A percentile compares a stretch with the other conserved stretches of the same genome.
phyloP scores from a whole-genome alignment of 495 filamentous ascomycete species.

The Aspergillus nanangensis region DNA sequence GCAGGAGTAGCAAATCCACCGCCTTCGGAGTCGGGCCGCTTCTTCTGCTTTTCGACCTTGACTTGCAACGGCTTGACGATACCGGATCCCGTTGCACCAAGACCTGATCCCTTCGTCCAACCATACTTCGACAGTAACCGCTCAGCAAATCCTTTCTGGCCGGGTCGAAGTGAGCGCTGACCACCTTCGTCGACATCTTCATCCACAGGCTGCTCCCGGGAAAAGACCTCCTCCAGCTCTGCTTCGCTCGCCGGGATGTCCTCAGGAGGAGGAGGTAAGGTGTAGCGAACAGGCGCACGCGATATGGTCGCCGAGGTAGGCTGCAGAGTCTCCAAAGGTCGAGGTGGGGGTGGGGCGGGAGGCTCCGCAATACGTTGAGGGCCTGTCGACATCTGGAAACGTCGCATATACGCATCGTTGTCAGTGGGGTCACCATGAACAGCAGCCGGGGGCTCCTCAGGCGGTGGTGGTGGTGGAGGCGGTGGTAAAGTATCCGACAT shows the following conservation, averaged over 20 bases:
- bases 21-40: constrained; percentile 71
- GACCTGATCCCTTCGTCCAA: constrained; percentile 81
- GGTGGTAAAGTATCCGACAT: constrained; percentile 13
- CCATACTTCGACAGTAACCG: constrained; percentile 89
- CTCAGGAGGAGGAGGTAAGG: constrained; percentile 54
- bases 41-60: constrained; percentile 77
- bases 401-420: constrained; percentile 65
- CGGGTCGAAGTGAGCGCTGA: constrained; percentile 63
- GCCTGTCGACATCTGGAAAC: constrained; percentile 43
- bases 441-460: constrained; percentile 35
- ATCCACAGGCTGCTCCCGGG: constrained; percentile 47
- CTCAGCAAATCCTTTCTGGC: constrained; percentile 79
- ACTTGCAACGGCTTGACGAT: constrained; percentile 80
- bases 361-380: constrained; percentile 23
- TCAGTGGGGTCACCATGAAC: constrained; percentile 52
- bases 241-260: constrained; percentile 54
- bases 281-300: constrained; percentile 81
- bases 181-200: constrained; percentile 43
- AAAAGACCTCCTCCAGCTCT: constrained; percentile 48
- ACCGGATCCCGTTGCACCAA: constrained; percentile 74
- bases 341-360: constrained; percentile 30
- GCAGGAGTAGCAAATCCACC: constrained; percentile 68
- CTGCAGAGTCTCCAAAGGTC: constrained; percentile 33
- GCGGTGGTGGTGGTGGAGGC: constrained; percentile 26
- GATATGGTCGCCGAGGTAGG: constrained; percentile 62